Evolutionary conservation across 768 basidiomycete species (phyloP), one percentile per base, ranked within the genome.

Genomic region (Boletellus sp.): DNA sequence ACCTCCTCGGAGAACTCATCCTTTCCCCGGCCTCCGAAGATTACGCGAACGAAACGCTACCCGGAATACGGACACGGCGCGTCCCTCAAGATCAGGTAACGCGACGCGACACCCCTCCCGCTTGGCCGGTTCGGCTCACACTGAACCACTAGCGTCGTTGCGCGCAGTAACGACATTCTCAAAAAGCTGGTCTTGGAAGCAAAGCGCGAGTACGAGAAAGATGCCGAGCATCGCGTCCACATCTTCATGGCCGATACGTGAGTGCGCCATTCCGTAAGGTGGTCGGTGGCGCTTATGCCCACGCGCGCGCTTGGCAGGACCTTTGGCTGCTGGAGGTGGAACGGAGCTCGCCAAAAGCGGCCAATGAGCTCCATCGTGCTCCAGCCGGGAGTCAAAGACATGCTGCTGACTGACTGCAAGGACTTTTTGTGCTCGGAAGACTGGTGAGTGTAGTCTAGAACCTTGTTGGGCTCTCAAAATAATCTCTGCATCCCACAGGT

Each of bases 291-390:
- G 26, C 42, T 55, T 28, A 57, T 37, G n/a, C n/a, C 41, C 16
- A 16, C 19, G 28, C 45, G 39, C 26, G 44, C 45, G 39, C 31
- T 45, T 38, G 45, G 31, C 55, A 87, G 85, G 41, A 79, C 83
- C 9, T 86, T 86, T 59, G 78, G 77, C 2, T 83, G 83, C 60
- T 94, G 91, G 91, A 76, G 88, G 49, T 91, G 88, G 85, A 92
- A 90, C 58, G 90, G 89, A 37, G 87, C 90, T 6, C 78, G 89
- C 42, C 87, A 91, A 60, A 94, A 94, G 68, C 79, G 90, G 28
- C 90, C 91, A 0, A 86, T 94, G 85, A 88, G 85, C 60, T 92
- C 90, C n/a, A 92, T 94, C 53, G 90, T 93, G 13, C 77, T 93
- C 11, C 89, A 92, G 58, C 88, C 90, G 4, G 89, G 87, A 37